Conservation (phyloP, 352 stramenopile species). For the Phytophthora multivora region DNA sequence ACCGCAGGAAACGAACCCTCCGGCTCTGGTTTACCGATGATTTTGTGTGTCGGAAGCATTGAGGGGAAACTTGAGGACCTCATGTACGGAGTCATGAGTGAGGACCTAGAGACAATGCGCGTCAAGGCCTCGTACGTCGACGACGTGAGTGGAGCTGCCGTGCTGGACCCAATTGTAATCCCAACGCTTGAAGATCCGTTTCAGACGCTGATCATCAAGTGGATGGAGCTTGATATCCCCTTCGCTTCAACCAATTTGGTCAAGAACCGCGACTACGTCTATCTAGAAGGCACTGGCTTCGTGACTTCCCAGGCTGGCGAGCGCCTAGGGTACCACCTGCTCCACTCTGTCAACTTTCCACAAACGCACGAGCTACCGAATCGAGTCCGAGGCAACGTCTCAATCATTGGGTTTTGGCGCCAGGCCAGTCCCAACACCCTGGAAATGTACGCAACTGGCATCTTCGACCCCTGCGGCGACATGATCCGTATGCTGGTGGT, state of each 20-base stretch:
- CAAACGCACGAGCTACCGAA: conserved; percentile 29
- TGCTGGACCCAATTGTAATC: conserved; percentile 25
- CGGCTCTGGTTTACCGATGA: conserved; percentile 25
- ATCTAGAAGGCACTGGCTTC: conserved; percentile 32
- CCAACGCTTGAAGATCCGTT: conserved; percentile 30
- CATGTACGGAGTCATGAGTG: conserved; percentile 39
- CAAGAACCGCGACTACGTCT: conserved; percentile 48
- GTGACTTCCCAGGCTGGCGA: conserved; percentile 14
- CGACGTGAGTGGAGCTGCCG: conserved; percentile 27
- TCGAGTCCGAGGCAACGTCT: conserved; percentile 46
- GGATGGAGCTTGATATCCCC: conserved; percentile 40
- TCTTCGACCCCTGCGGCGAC: conserved; percentile 27
- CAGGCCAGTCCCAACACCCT: conserved; percentile 41
- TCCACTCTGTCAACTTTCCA: conserved; percentile 27
- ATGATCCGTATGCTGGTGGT: conserved; percentile 34
- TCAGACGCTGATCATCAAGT: conserved; percentile 37
- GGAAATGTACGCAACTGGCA: conserved; percentile 45
- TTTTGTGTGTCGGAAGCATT: conserved; percentile 35
- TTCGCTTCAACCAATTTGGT: conserved; percentile 27
- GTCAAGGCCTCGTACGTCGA: conserved; percentile 45
- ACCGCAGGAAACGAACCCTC: conserved; percentile 7
- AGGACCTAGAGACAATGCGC: conserved; percentile 40
- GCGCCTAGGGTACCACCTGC: conserved; percentile 24
- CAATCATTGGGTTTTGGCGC: conserved; percentile 45
- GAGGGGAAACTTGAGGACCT: conserved; percentile 40